Evolutionary conservation across 495 filamentous ascomycete genomes (phyloP), one percentile per base, ranked within the genome.

Genomic region (Podospora appendiculata): DNA sequence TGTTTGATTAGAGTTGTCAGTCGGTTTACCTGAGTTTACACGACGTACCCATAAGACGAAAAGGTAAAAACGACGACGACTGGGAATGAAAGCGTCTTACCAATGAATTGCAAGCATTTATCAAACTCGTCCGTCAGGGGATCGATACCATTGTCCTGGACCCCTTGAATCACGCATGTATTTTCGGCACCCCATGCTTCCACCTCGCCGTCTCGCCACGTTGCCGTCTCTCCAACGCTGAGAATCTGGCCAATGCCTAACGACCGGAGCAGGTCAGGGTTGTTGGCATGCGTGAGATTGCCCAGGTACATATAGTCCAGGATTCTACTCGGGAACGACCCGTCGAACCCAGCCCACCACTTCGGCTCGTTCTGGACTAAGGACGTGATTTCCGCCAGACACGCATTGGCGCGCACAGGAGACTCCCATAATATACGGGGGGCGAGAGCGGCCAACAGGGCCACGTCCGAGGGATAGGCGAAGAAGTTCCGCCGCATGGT

Each of bases 121-220:
- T 84, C 82, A 71, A 95, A 95, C 54, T 96, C 89, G 32, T 87
- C 80, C 46, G 86, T 91, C 61, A 98, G 68, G 5, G 90, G 84
- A 63, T 98, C 93, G 51, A 97, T 91, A 19, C 93, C 93, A 58
- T 98, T 98, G 58, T 98, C 93, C 64, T 97, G 93, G 12, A 98
- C 88, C 16, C 86, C 75, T 57, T 88, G 82, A 40, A 98, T 80
- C 41, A 82, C 76, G 68, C 94, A 81, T 16, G 93, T 62, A 47
- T 91, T 90, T 32, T 90, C 84, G 13, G 68, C 58, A 0, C 84
- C 86, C 83, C 88, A 94, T 32, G 69, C 72, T 32, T 80, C 75
- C 19, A 82, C 66, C 50, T 90, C 83, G 10, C 78, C 75, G 14
- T 84, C 77, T 12, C 75, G 72, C 93, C 93, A 98, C 52, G 79